These are phyloP conservation scores for Hyaloscypha variabilis DNA, from an alignment of 495 filamentous ascomycete species.

Conservation along the genomic window DNA sequence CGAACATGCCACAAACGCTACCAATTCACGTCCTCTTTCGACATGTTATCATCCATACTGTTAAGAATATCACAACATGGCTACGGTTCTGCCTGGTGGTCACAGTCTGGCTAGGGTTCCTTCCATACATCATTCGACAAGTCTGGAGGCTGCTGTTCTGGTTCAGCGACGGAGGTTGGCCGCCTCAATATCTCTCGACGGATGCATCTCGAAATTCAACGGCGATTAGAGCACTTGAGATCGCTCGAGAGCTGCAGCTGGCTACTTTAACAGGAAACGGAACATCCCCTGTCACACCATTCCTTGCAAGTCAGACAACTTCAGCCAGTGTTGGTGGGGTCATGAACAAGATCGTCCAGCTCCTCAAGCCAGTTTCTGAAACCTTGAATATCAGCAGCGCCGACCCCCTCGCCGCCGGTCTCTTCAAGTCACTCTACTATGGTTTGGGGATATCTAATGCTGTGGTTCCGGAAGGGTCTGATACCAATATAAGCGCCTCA, in stretches of 20 bases:
- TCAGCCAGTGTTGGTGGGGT: constrained; percentile 28
- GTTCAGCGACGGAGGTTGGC: constrained; percentile 90
- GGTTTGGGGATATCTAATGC: constrained; percentile 21
- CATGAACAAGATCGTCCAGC: constrained; percentile 17
- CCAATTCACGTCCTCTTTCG: constrained; percentile 78
- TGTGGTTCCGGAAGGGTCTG: constrained; percentile 6
- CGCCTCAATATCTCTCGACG: constrained; percentile 13
- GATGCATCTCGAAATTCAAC: constrained; percentile 18
- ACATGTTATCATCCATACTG: constrained; percentile 70
- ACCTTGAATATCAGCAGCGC: constrained; percentile 45
- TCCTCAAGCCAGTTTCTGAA: constrained; percentile 44
- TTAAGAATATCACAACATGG: constrained; percentile 74
- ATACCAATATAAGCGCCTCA: constrained; percentile 11
- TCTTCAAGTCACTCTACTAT: constrained; percentile 28
- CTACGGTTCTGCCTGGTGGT: constrained; percentile 74
- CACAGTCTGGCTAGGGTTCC: constrained; percentile 83
- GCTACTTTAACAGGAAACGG: constrained; percentile 27
- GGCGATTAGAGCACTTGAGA: constrained; percentile 17
- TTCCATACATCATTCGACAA: constrained; percentile 89
- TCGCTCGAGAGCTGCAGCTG: constrained; percentile 25
- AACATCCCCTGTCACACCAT: constrained; percentile 47
- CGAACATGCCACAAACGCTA: constrained; percentile 83
- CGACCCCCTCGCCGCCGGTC: constrained; percentile 46
- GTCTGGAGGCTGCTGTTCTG: constrained; percentile 94
- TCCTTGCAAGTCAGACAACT: constrained; percentile 38